Base-by-base conservation (phyloP, 768 basidiomycete genomes). In the Wakefieldia striispora region DNA sequence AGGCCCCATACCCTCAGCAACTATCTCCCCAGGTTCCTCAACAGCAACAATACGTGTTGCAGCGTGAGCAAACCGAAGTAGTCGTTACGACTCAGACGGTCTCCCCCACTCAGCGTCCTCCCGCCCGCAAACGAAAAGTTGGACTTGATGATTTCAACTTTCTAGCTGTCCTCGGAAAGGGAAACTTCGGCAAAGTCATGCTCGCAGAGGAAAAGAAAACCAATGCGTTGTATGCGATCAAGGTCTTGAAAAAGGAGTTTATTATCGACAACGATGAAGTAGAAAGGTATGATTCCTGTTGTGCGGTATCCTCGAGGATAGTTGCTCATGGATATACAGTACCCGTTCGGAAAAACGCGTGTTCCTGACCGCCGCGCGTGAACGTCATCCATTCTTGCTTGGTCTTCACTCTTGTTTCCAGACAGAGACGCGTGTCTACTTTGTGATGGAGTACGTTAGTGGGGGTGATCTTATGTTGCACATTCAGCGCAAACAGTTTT, bases 101-200 rank as follows among this genome's bases (percentile, higher is more conserved):
- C 44, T 70, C 71, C 44, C 65, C 73, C 24, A 65, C 63, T n/a
- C 65, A 62, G 37, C 76, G 78, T 46, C 71, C 74, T 29, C 70
- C 69, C 13, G 66, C 75, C 21, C 76, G 75, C 40, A 86, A 85
- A 68, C 81, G 93, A 45, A 95, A 95, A 68, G 90, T 99, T 53
- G 94, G 95, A 2, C 76, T 99, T 34, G 95, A 98, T 65, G 97
- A 98, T 67, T 99, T 99, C 78, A 98, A 98, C 63, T 98, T 99
- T 78, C 73, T 99, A 47, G 94, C 97, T 21, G 97, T 99, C 14
- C 82, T 99, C 33, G 97, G 97, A 43, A 98, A 98, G 72, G 97
- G 97, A 60, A 99, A 98, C 71, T 99, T 99, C 64, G 97, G 97
- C 49, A 99, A 99, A 70, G 97, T 99, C 71, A 99, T 99, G 97